phyloP scores from a whole-genome alignment of 2,329 filamentous ascomycete species.

The Dichotomopilus funicola region DNA sequence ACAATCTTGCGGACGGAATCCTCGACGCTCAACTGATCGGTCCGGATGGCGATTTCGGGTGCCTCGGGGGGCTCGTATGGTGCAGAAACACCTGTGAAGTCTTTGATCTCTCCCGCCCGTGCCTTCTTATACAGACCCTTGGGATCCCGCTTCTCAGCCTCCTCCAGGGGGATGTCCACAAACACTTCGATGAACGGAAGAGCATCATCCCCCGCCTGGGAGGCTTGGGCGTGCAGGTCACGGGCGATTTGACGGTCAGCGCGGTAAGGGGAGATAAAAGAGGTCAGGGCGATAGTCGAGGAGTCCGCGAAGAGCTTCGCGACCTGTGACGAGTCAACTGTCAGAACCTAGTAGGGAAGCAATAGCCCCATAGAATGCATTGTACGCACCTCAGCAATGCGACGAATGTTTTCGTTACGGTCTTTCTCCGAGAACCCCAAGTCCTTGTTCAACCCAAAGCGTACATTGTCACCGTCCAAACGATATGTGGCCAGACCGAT shows the following conservation, averaged over 20 bases:
- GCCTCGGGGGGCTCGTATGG: conserved; percentile 87
- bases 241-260: conserved; percentile 80
- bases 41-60: conserved; percentile 82
- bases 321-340: conserved; percentile 44
- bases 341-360: not conserved
- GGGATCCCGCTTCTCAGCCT: conserved; percentile 89
- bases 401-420: conserved; percentile 94
- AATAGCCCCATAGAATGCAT: not conserved
- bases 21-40: conserved; percentile 75
- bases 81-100: conserved; percentile 92
- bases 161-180: conserved; percentile 84
- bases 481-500: conserved; percentile 79
- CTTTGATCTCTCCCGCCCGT: conserved; percentile 84
- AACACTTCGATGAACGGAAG: conserved; percentile 91
- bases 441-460: conserved; percentile 97
- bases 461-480: conserved; percentile 96
- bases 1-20: conserved; percentile 84
- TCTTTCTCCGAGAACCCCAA: conserved; percentile 89
- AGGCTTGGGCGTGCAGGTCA: conserved; percentile 62
- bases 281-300: conserved; percentile 80
- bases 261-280: conserved; percentile 93
- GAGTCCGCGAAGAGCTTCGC: conserved; percentile 94
- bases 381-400: conserved; percentile 68
- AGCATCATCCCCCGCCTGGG: conserved; percentile 53
- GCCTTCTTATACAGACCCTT: conserved; percentile 99